These are phyloP conservation scores for Clonostachys rosea DNA, from an alignment of 2,329 filamentous ascomycete species.

Conservation along the genomic window DNA sequence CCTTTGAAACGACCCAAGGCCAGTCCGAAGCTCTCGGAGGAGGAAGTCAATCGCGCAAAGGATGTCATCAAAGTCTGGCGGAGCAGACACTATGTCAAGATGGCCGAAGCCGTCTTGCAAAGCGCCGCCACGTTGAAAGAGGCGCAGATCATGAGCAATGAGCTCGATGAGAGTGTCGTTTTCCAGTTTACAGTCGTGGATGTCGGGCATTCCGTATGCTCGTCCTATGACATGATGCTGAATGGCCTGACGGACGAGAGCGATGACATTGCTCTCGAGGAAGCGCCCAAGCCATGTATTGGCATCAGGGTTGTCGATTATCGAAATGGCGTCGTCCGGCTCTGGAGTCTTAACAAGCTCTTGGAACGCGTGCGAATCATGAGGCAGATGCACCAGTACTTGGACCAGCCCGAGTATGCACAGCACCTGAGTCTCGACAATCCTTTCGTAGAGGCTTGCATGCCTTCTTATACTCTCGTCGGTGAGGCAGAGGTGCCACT, in stretches of 20 bases:
- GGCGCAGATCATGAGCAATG: conserved; percentile 95
- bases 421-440: conserved; percentile 91
- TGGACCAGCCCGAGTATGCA: conserved; percentile 90
- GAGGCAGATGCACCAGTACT: conserved; percentile 95
- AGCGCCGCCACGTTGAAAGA: conserved; percentile 88
- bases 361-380: conserved; percentile 83
- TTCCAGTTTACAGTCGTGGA: conserved; percentile 96
- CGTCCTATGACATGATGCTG: conserved; percentile 93
- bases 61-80: conserved; percentile 71
- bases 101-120: conserved; percentile 89
- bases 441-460: conserved; percentile 85
- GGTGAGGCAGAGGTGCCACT: conserved; percentile 92
- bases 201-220: conserved; percentile 80
- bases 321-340: conserved; percentile 75
- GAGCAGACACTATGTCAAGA: conserved; percentile 80
- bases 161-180: conserved; percentile 85
- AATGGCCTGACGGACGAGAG: conserved; percentile 87
- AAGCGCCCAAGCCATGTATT: conserved; percentile 82
- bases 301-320: conserved; percentile 90
- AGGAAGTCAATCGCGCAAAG: conserved; percentile 67
- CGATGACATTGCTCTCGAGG: conserved; percentile 74
- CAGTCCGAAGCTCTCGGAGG: conserved; percentile 62
- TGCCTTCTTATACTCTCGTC: conserved; percentile 87
- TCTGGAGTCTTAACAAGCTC: conserved; percentile 94
- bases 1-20: conserved; percentile 57